Evolutionary conservation across 1,284 basidiomycete species (phyloP), one percentile per base, ranked within the genome.

Genomic region (Microbotryum scabiosae): DNA sequence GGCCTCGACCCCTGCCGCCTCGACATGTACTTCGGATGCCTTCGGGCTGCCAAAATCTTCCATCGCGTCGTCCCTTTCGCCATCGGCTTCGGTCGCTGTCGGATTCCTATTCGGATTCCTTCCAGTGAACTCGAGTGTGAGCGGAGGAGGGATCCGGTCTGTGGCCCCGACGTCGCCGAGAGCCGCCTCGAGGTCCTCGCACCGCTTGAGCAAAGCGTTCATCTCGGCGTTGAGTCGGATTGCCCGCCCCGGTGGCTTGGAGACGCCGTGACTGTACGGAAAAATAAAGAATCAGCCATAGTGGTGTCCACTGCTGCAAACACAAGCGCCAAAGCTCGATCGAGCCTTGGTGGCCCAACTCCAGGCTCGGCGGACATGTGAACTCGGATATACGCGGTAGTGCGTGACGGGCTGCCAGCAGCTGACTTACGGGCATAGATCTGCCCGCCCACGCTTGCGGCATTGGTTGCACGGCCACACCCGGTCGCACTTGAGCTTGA

Each of bases 401-500:
- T 12, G 36, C n/a, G n/a, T 18, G 36, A 16, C 14, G 5, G 36
- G 36, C 36, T 41, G 30, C 30, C 30, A 30, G 30, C 30, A 30
- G 30, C 30, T 9, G 36, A 41, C 36, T 41, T 41, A 28, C 1
- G 64, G 64, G 25, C 64, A 66, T 45, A 66, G 51, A 3, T 66
- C 57, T 41, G 57, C 50, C 46, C 62, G 61, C 2, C 36, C 51
- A 1, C 64, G 57, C 43, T 41, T 41, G 36, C 32, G 21, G 47
- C 56, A 54, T 7, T 21, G 12, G 3, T 26, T 47, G 51, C 54
- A 51, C 30, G 58, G 60, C 41, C 56, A 59, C 2, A 18, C 32
- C 5, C 63, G 57, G 49, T 65, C 60, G 41, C 63, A 65, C 20
- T 57, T 59, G 18, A 65, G 52, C 36, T 65, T 65, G 32, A 65